Conservation (phyloP, 805 yeast genomes). For the Zygotorulaspora sp. region DNA sequence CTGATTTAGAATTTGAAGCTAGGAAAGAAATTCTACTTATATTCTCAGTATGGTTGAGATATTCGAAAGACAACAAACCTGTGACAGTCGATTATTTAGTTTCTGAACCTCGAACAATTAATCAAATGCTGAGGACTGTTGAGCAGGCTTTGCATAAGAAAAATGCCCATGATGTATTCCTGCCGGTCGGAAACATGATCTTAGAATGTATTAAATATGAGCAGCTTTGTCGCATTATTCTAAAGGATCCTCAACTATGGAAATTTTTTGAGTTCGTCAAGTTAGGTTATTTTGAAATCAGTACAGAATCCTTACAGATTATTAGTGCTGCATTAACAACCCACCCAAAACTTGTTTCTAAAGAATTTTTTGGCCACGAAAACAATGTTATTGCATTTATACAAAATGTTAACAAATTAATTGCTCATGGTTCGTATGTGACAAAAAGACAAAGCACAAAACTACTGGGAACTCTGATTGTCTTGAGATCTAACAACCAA, state of each 20-base stretch:
- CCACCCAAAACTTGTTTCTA: conserved; percentile 62
- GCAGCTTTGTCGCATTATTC: conserved; percentile 53
- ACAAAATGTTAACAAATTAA: conserved; percentile 57
- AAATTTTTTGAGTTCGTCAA: conserved; percentile 73
- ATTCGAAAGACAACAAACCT: conserved; percentile 68
- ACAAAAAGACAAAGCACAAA: conserved; percentile 87
- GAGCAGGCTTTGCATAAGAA: conserved; percentile 44
- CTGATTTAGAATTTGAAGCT: conserved; percentile 80
- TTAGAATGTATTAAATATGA: conserved; percentile 84
- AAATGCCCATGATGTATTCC: conserved; percentile 51
- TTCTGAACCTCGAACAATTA: conserved; percentile 59
- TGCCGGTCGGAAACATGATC: conserved; percentile 70
- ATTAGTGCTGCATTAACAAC: conserved; percentile 61
- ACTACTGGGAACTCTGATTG: conserved; percentile 64
- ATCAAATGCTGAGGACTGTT: conserved; percentile 62
- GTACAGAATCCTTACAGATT: conserved; percentile 85
- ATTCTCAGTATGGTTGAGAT: conserved; percentile 70
- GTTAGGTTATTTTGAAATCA: conserved; percentile 75
- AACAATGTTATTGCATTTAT: conserved; percentile 56
- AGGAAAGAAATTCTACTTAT: conserved; percentile 74
- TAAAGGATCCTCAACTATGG: conserved; percentile 69
- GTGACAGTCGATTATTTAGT: conserved; percentile 86
- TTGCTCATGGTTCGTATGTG: conserved; percentile 78
- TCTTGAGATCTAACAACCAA: conserved; percentile 63
- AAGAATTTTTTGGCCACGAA: conserved; percentile 54